Evolutionary conservation across 352 stramenopile genomes (phyloP).

Genomic region (Blastocystis sp.): DNA sequence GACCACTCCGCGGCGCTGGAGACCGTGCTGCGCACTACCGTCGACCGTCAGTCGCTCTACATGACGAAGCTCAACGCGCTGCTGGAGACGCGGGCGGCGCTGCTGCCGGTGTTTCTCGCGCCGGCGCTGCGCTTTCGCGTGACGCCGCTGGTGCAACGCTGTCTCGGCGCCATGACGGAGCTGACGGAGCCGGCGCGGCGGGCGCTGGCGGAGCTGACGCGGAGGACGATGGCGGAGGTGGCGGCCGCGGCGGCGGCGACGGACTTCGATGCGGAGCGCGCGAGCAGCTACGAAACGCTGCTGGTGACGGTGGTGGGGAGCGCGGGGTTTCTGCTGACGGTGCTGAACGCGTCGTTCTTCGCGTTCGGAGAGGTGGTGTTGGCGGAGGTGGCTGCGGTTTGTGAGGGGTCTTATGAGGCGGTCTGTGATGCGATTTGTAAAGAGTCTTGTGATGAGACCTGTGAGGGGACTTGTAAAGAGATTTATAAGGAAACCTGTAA

Average conservation of each 20-base stretch:
- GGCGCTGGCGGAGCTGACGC: not conserved
- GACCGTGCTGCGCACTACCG: not conserved
- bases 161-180: not conserved
- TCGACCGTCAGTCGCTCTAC: not conserved
- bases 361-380: not conserved
- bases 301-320: not conserved
- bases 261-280: not conserved
- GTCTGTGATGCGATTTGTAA: not conserved
- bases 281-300: not conserved
- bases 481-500: no score
- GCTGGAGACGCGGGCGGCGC: not conserved
- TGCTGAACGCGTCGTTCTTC: not conserved
- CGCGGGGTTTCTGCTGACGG: not conserved
- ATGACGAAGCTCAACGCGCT: slow-evolving; percentile 13
- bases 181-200: not conserved
- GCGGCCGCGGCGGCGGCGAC: not conserved
- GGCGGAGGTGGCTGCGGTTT: not conserved
- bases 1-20: not conserved
- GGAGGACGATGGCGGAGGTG: not conserved
- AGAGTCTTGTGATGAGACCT: no score
- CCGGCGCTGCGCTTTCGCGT: not conserved
- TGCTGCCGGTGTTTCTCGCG: not conserved
- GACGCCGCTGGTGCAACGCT: not conserved
- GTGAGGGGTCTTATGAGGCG: not conserved
- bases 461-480: no score